These are phyloP conservation scores for Dendryphion nanum DNA, from an alignment of 2,329 filamentous ascomycete genomes.

Conservation along the genomic window DNA sequence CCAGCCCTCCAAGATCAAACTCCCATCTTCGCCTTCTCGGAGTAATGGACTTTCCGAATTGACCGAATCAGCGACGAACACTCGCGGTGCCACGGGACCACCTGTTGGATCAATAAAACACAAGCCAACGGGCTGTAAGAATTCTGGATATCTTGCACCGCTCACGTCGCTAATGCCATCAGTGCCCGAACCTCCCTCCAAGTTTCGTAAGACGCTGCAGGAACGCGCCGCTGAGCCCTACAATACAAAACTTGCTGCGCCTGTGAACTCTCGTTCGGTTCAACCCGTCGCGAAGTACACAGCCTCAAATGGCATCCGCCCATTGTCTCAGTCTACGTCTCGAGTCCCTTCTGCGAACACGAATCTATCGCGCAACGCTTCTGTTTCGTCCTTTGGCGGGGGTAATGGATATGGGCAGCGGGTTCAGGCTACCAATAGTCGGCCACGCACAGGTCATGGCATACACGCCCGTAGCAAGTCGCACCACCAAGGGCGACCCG, in stretches of 20 bases:
- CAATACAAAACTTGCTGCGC: conserved; percentile 41
- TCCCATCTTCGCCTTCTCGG: conserved; percentile 23
- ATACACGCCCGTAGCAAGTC: conserved; percentile 49
- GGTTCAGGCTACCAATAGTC: conserved; percentile 39
- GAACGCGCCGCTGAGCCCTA: conserved; percentile 50
- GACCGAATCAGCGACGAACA: conserved; percentile 54
- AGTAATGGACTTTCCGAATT: conserved; percentile 47
- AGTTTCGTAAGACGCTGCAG: conserved; percentile 50
- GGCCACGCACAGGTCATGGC: conserved; percentile 50
- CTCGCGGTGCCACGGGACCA: conserved; percentile 48
- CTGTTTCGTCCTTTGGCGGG: conserved; percentile 53
- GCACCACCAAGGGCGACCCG: conserved; percentile 41
- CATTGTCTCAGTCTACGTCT: conserved; percentile 36
- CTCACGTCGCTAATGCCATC: conserved; percentile 19
- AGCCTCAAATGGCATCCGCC: conserved; percentile 41
- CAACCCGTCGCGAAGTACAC: conserved; percentile 46
- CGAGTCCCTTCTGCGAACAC: conserved; percentile 45
- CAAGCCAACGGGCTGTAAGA: conserved; percentile 51
- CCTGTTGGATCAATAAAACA: conserved; percentile 50
- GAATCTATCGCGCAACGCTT: conserved; percentile 44
- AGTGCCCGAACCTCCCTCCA: conserved; percentile 50
- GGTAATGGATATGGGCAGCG: conserved; percentile 53
- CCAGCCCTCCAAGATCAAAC: conserved; percentile 24
- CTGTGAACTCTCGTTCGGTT: conserved; percentile 43
- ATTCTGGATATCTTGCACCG: conserved; percentile 1